Percentiles rank a stretch among this genome's conserved stretches.
Conservation (phyloP, 1,284 basidiomycete species). For the Ganoderma meredithae region DNA sequence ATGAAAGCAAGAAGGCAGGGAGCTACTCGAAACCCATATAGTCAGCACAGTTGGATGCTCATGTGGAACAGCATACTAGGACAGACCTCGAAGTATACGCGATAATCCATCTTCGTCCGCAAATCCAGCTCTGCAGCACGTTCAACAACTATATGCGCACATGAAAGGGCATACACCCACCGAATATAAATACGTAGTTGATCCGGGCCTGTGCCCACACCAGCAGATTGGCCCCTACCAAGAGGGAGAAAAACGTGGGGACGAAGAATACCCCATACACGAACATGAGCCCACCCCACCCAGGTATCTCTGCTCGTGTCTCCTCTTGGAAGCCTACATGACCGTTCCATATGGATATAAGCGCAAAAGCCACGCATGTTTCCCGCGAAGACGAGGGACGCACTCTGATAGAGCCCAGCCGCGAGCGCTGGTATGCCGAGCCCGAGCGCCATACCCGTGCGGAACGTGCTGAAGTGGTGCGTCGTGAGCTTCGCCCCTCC, state of each 20-base stretch:
- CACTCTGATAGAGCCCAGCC: slow-evolving; percentile 76
- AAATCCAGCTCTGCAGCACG: slow-evolving; percentile 73
- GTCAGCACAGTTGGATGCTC: background rate
- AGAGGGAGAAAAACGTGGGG: slow-evolving; percentile 79
- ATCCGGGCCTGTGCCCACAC: slow-evolving; percentile 83
- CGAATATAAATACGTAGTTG: slow-evolving; percentile 93
- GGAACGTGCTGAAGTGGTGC: slow-evolving; percentile 81
- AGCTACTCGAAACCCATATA: slow-evolving; percentile 55
- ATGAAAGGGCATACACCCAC: slow-evolving; percentile 47
- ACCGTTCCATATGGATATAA: background rate
- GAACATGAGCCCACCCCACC: slow-evolving; percentile 79
- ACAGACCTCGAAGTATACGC: slow-evolving; percentile 83
- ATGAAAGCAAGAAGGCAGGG: slow-evolving; percentile 80
- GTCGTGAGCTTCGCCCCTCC: slow-evolving; percentile 60
- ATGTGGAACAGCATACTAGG: background rate
- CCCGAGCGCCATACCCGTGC: slow-evolving; percentile 82
- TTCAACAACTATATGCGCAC: background rate
- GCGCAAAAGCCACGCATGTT: no score
- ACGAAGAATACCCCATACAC: slow-evolving; percentile 84
- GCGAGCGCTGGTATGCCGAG: slow-evolving; percentile 80
- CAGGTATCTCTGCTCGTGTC: slow-evolving; percentile 67
- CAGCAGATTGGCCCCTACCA: slow-evolving; percentile 84
- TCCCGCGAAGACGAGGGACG: slow-evolving; percentile 32
- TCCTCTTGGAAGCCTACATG: slow-evolving; percentile 64
- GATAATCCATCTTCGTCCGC: slow-evolving; percentile 78